phyloP scores from a whole-genome alignment of 1,139 yeast genomes.

The Saccharomyces hybrid region DNA sequence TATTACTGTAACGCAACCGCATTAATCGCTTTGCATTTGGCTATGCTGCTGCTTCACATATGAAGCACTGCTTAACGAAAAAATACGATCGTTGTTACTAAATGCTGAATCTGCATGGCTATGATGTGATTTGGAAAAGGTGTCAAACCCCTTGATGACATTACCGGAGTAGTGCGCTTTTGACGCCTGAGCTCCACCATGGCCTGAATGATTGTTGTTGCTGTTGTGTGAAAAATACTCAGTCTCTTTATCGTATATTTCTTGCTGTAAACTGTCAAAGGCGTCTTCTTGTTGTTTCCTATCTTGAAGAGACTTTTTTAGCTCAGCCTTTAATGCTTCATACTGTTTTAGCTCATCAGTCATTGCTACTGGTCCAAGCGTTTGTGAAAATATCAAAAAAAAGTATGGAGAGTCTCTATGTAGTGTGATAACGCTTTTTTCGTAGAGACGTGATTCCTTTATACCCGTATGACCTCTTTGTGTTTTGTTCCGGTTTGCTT shows the following conservation, averaged over 20 bases:
- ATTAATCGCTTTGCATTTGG: conserved; percentile 20
- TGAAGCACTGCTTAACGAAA: conserved; percentile 70
- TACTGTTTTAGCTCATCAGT: conserved; percentile 44
- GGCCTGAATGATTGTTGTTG: conserved; percentile 20
- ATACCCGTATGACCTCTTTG: too few relatives aligned
- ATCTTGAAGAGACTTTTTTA: conserved; percentile 54
- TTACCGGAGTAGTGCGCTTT: conserved; percentile 50
- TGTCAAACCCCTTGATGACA: conserved; percentile 84
- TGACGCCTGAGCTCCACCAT: conserved; percentile 7
- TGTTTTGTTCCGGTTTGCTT: too few relatives aligned
- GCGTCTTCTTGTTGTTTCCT: conserved; percentile 60
- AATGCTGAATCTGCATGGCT: conserved; percentile 41
- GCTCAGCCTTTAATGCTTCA: conserved; percentile 56
- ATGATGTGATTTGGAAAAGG: conserved; percentile 49
- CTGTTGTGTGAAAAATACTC: conserved; percentile 61
- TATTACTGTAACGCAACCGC: too few relatives aligned
- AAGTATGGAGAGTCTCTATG: too few relatives aligned
- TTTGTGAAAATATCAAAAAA: background rate
- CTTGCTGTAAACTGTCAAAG: conserved; percentile 61
- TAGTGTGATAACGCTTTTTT: too few relatives aligned
- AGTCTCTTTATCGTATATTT: conserved; percentile 74
- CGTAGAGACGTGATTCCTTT: too few relatives aligned
- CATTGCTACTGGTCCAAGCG: conserved; percentile 8
- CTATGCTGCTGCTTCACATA: conserved; percentile 56
- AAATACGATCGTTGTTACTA: conserved; percentile 77